phyloP scores from a whole-genome alignment of 2,329 filamentous ascomycete genomes.

The Pestalotiopsis sp. region DNA sequence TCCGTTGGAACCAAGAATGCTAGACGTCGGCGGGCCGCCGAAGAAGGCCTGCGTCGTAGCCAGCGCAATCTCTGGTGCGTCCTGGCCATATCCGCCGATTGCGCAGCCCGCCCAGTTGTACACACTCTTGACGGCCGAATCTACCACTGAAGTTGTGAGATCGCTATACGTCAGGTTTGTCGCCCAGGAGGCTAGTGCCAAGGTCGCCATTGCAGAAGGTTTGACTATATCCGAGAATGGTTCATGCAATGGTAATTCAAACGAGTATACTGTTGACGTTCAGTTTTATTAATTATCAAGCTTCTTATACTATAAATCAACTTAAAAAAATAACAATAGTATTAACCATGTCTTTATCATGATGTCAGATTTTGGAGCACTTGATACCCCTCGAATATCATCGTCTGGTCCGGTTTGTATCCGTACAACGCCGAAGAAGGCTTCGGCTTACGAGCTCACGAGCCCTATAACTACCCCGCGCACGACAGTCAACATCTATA shows the following conservation, averaged over 20 bases:
- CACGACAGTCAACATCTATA: not conserved
- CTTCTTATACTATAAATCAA: not conserved
- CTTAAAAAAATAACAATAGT: not conserved
- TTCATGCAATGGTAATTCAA: not conserved
- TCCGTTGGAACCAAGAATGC: slow-evolving; percentile 34
- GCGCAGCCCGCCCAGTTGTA: slow-evolving; percentile 59
- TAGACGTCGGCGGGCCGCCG: slow-evolving; percentile 32
- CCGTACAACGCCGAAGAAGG: not conserved
- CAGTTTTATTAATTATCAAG: not conserved
- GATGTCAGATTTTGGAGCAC: not conserved
- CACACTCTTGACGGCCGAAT: slow-evolving; percentile 48
- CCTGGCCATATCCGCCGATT: slow-evolving; percentile 51
- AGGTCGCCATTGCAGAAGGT: slow-evolving; percentile 44
- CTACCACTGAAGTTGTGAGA: slow-evolving; percentile 42
- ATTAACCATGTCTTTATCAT: not conserved
- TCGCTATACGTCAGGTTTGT: slow-evolving; percentile 40
- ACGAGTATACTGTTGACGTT: not conserved
- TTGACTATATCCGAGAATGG: not conserved
- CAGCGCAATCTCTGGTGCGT: slow-evolving; percentile 40
- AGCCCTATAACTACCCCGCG: not conserved
- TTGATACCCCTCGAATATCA: not conserved
- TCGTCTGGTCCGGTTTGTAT: not conserved
- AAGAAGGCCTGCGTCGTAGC: slow-evolving; percentile 30
- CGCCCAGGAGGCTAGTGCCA: slow-evolving; percentile 51
- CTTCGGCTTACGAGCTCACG: not conserved